Conservation (phyloP, 768 basidiomycete genomes). For the Tylopilus rubrobrunneus region DNA sequence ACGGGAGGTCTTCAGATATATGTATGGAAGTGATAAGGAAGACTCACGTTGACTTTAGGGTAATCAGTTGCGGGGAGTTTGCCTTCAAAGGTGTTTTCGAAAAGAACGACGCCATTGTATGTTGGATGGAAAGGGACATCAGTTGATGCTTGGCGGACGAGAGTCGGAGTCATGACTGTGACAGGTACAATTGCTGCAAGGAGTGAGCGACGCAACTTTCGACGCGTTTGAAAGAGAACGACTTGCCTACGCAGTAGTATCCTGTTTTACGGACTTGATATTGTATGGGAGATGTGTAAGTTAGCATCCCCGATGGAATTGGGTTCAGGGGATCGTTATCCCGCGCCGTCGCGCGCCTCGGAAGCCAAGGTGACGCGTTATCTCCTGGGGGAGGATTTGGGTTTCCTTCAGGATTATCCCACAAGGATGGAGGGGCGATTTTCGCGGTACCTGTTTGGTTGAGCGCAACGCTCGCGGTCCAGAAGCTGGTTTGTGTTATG, state of each 20-base stretch:
- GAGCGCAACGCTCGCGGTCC: slow-evolving; percentile 77
- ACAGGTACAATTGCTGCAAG: slow-evolving; percentile 79
- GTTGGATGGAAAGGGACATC: slow-evolving; percentile 66
- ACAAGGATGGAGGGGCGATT: slow-evolving; percentile 36
- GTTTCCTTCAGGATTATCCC: slow-evolving; percentile 60
- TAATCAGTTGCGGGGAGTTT: slow-evolving; percentile 91
- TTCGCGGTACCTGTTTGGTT: slow-evolving; percentile 27
- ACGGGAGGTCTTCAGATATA: not conserved
- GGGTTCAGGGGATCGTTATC: slow-evolving; percentile 38
- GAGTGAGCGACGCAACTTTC: not conserved
- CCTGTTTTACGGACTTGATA: slow-evolving; percentile 85
- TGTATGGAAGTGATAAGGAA: not conserved
- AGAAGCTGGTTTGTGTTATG: slow-evolving; percentile 77
- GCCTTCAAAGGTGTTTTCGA: slow-evolving; percentile 86
- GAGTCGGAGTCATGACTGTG: slow-evolving; percentile 53
- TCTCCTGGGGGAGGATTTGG: slow-evolving; percentile 50
- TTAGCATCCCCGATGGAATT: slow-evolving; percentile 46
- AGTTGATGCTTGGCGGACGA: slow-evolving; percentile 37
- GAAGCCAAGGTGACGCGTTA: slow-evolving; percentile 49
- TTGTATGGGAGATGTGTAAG: slow-evolving; percentile 69
- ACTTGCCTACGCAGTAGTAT: slow-evolving; percentile 92
- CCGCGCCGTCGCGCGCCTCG: slow-evolving; percentile 17
- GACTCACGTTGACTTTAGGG: slow-evolving; percentile 89
- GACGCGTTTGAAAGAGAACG: not conserved
- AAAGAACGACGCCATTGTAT: slow-evolving; percentile 77